Evolutionary conservation across 768 basidiomycete genomes (phyloP).

Genomic region (Terana coerulea): DNA sequence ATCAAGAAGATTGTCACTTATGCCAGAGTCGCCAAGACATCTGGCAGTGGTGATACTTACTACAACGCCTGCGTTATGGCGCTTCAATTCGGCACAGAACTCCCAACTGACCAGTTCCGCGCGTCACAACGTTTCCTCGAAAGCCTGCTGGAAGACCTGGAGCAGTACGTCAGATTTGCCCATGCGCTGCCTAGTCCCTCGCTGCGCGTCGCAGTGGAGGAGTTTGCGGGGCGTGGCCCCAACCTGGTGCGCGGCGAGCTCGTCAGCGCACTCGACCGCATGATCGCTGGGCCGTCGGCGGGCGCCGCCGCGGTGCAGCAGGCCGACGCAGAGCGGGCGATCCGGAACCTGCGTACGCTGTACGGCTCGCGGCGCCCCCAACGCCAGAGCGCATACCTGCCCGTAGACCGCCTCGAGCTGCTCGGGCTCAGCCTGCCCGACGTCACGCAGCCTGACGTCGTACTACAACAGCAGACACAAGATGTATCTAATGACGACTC

Average conservation of each 20-base stretch:
- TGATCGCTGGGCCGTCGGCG: background rate
- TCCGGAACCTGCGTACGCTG: background rate
- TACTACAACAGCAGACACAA: background rate
- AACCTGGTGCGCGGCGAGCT: background rate
- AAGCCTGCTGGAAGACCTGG: constrained; percentile 6
- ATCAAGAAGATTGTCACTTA: constrained; percentile 2
- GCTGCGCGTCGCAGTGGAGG: constrained; percentile 1
- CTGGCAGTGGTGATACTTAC: background rate
- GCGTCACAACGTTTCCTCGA: background rate
- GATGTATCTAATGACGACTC: background rate
- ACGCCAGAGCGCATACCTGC: background rate
- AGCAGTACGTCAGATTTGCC: background rate
- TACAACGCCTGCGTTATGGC: constrained; percentile 9
- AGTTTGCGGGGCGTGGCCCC: background rate
- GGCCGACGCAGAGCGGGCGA: background rate
- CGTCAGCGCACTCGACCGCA: background rate
- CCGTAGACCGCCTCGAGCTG: background rate
- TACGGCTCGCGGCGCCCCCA: background rate
- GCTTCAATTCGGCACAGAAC: background rate
- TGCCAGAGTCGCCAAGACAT: background rate
- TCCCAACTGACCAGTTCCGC: background rate
- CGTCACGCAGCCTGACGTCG: background rate
- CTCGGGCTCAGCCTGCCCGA: constrained; percentile 1
- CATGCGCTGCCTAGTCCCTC: constrained; percentile 1
- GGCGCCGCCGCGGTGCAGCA: background rate